Evolutionary conservation across 495 filamentous ascomycete species (phyloP).

Genomic region (Daldinia grandis): DNA sequence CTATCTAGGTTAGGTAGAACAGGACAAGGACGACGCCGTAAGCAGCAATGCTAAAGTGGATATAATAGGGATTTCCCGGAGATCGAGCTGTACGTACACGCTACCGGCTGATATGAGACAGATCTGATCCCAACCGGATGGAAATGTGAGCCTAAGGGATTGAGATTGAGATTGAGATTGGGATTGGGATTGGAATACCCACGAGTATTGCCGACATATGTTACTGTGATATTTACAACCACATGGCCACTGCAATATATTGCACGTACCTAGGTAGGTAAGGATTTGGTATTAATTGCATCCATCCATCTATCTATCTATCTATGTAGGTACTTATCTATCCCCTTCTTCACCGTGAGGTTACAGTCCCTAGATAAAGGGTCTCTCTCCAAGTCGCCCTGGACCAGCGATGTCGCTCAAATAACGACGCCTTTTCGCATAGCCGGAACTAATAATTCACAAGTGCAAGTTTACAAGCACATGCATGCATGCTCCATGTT

Average conservation of each 20-base stretch:
- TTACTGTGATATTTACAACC: slow-evolving; percentile 1
- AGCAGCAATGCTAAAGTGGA: neutral
- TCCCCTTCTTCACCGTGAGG: neutral
- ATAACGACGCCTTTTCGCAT: neutral
- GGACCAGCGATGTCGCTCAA: neutral
- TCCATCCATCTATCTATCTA: too few species aligned
- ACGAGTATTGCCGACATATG: neutral
- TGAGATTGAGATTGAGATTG: neutral
- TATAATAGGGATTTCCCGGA: neutral
- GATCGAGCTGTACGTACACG: neutral
- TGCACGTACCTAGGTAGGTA: too few species aligned
- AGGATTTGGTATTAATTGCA: too few species aligned
- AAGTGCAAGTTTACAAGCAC: too few species aligned
- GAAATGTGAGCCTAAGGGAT: neutral
- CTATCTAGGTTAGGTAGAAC: slow-evolving; percentile 5
- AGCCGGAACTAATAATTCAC: neutral
- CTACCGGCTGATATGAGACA: neutral
- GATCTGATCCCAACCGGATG: neutral
- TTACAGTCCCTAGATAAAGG: neutral
- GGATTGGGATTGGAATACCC: neutral
- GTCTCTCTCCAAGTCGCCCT: neutral
- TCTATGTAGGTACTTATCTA: too few species aligned
- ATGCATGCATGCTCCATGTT: too few species aligned
- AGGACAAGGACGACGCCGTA: slow-evolving; percentile 4
- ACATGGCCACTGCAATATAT: neutral